Evolutionary conservation across 2,329 filamentous ascomycete species (phyloP).

Genomic region (Diaporthe sp.): DNA sequence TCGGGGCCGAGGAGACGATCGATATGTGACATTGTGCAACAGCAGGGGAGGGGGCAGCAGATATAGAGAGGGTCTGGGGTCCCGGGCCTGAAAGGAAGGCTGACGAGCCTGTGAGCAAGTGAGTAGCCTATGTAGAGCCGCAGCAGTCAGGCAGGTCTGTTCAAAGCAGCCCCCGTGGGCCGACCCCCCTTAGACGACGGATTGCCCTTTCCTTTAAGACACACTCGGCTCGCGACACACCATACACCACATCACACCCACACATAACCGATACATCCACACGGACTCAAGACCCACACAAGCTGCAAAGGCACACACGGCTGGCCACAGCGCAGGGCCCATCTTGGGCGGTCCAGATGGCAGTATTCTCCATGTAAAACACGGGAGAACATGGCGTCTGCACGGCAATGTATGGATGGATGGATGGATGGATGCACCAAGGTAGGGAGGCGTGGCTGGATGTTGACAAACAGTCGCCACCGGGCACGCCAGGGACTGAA

Average conservation of each 20-base stretch:
- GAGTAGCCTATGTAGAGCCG: neutral
- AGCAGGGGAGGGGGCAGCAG: too few relatives aligned
- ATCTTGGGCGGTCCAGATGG: neutral
- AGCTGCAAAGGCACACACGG: neutral
- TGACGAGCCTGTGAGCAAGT: neutral
- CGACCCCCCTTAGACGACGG: neutral
- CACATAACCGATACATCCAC: neutral
- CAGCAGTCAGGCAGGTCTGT: neutral
- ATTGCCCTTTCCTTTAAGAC: neutral
- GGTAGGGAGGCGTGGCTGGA: neutral
- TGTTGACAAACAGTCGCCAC: too few relatives aligned
- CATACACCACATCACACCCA: neutral
- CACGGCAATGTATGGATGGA: neutral
- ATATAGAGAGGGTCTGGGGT: neutral
- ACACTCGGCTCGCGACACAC: neutral
- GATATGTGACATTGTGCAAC: neutral
- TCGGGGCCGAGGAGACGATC: too few relatives aligned
- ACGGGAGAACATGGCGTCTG: neutral
- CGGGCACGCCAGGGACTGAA: too few relatives aligned
- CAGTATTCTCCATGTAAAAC: neutral
- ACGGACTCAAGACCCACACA: neutral
- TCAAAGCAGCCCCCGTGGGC: neutral
- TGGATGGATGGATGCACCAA: neutral
- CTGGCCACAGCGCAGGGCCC: neutral
- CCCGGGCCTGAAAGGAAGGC: neutral